Percentiles rank a stretch among this genome's conserved stretches.
phyloP scores from a whole-genome alignment of 768 basidiomycete genomes.

The Kwoniella sp. region DNA sequence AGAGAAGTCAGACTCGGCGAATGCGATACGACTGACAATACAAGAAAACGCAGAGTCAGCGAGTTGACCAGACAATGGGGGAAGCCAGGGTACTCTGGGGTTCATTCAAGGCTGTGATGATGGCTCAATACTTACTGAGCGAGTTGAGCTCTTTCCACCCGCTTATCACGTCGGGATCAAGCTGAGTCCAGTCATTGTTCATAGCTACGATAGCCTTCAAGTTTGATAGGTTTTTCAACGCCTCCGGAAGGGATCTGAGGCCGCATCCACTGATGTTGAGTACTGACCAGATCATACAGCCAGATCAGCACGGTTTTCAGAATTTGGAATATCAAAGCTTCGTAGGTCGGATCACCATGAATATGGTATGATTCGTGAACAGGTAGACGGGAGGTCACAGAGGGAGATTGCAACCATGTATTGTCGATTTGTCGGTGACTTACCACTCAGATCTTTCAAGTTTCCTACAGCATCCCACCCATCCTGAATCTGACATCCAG shows the following conservation, averaged over 20 bases:
- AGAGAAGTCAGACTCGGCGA: conserved; percentile 39
- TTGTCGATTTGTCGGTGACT: no score
- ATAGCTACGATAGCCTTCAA: conserved; percentile 50
- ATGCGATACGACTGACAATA: conserved; percentile 40
- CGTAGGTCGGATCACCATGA: no score
- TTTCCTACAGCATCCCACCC: conserved; percentile 47
- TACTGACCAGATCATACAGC: conserved; percentile 28
- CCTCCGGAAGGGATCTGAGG: conserved; percentile 27
- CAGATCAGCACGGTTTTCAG: neutral
- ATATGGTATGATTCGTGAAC: no score
- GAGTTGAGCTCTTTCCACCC: conserved; percentile 49
- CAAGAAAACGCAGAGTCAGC: neutral
- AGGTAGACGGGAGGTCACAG: no score
- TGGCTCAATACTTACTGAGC: conserved; percentile 34
- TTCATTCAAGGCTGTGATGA: conserved; percentile 3
- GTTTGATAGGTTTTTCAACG: conserved; percentile 23
- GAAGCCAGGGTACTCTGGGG: neutral
- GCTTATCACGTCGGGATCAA: conserved; percentile 34
- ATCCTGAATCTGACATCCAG: conserved; percentile 34
- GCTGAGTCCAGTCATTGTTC: conserved; percentile 41
- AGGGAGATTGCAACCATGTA: no score
- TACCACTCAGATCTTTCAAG: conserved; percentile 42
- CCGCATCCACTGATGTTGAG: conserved; percentile 43
- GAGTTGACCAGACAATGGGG: neutral
- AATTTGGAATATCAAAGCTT: no score